Evolutionary conservation across 2,329 filamentous ascomycete genomes (phyloP).

Genomic region (Penicillium sp.): DNA sequence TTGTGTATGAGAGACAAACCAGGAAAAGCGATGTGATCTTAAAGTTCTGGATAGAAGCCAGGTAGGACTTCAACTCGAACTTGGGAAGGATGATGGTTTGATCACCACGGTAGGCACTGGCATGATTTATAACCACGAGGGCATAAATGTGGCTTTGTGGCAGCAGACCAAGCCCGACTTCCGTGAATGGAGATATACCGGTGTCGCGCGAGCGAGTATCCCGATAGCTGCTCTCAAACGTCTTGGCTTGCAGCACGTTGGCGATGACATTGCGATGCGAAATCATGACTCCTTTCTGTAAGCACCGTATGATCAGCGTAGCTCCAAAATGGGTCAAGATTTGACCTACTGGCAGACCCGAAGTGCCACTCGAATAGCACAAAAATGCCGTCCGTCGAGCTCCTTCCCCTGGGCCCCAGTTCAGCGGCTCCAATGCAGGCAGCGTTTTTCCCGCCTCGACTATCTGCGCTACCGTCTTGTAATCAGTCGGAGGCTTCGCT

Average conservation of each 20-base stretch:
- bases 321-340: neutral
- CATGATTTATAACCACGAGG: constrained; percentile 68
- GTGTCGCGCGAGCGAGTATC: constrained; percentile 19
- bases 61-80: constrained; percentile 68
- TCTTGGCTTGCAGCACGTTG: constrained; percentile 65
- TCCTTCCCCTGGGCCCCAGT: constrained; percentile 44
- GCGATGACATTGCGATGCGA: constrained; percentile 77
- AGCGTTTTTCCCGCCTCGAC: constrained; percentile 57
- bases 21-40: constrained; percentile 68
- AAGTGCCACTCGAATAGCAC: constrained; percentile 79
- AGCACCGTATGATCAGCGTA: constrained; percentile 8
- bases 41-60: constrained; percentile 65
- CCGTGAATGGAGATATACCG: constrained; percentile 53
- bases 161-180: constrained; percentile 65
- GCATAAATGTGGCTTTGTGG: constrained; percentile 83
- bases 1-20: constrained; percentile 46
- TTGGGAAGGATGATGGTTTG: constrained; percentile 68
- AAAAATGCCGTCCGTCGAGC: constrained; percentile 69
- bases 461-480: constrained; percentile 67
- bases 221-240: constrained; percentile 49
- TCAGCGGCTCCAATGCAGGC: constrained; percentile 40
- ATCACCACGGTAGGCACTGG: constrained; percentile 68
- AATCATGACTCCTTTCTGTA: constrained; percentile 79
- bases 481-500: constrained; percentile 44
- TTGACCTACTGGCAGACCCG: constrained; percentile 65